A percentile compares a stretch with the other conserved stretches of the same genome.
Evolutionary conservation across 768 basidiomycete genomes (phyloP).

Genomic region (Kockovaella imperatae): DNA sequence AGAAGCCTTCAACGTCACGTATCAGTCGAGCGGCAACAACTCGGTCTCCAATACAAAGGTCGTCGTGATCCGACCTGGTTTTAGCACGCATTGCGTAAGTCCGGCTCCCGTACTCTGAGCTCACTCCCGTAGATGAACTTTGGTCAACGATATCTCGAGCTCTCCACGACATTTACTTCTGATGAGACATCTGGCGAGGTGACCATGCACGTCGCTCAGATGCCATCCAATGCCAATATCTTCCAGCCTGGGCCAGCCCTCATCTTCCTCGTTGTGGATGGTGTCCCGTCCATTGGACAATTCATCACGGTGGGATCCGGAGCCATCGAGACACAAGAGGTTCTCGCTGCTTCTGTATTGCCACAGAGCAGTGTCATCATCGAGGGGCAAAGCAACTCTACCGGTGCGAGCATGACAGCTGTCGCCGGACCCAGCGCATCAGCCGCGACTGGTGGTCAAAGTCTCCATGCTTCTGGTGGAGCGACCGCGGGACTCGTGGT

Average conservation of each 20-base stretch:
- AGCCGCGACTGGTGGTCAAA: too few species aligned
- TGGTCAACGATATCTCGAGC: slow-evolving; percentile 70
- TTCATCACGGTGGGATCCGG: slow-evolving; percentile 36
- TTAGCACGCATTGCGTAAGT: slow-evolving; percentile 46
- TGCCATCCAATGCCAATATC: slow-evolving; percentile 61
- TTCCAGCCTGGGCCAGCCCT: slow-evolving; percentile 52
- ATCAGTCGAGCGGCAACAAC: slow-evolving; percentile 62
- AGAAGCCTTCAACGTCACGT: slow-evolving; percentile 62
- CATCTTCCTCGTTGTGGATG: slow-evolving; percentile 42
- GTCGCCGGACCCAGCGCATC: neutral
- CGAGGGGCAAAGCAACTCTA: neutral
- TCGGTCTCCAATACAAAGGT: slow-evolving; percentile 61
- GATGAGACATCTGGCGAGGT: slow-evolving; percentile 65
- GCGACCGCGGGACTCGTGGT: too few species aligned
- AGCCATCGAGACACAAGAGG: slow-evolving; percentile 24
- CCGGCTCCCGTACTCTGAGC: too few species aligned
- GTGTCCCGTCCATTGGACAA: slow-evolving; percentile 34
- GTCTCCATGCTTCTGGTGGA: too few species aligned
- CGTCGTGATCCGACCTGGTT: slow-evolving; percentile 67
- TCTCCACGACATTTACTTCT: slow-evolving; percentile 77
- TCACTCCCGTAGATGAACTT: slow-evolving; percentile 46
- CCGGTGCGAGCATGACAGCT: neutral
- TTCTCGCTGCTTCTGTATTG: slow-evolving; percentile 19
- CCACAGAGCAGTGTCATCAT: slow-evolving; percentile 26
- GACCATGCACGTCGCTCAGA: slow-evolving; percentile 69